Base-by-base conservation (phyloP, 495 filamentous ascomycete genomes). In the Penicillium bovifimosum region DNA sequence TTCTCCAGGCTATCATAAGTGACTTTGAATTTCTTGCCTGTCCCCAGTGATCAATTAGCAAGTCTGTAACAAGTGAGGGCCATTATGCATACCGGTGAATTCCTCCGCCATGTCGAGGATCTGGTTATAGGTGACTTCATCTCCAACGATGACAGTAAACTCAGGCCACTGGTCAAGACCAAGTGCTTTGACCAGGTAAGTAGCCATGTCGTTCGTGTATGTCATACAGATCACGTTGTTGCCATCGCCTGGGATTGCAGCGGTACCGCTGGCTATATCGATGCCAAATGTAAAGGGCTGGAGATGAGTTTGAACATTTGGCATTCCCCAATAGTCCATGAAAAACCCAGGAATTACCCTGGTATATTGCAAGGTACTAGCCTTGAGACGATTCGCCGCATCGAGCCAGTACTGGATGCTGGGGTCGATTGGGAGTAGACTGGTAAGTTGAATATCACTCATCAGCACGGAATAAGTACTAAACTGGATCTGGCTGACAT, bases 251-350 rank as follows among this genome's bases (percentile, higher is more conserved):
- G 78, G 79, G 33, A 83, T 80, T 7, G 67, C 75, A 9, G 79
- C 79, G 17, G 54, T 58, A 39, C 71, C 65, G 59, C 69, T 66
- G 1, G 61, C 32, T 3, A 81, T 71, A 55, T 82, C 73, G 13
- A 80, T 54, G 13, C 77, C 71, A 14, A 80, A 64, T 1, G 63
- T 62, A 7, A 63, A 61, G 2, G 70, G 75, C 6, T 60, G 49
- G 7, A 73, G 59, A 53, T 80, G 61, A 18, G 74, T 76, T 52
- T 61, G 54, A 39, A 75, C 54, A 28, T 65, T 46, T 16, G 76
- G 78, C 64, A 78, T 70, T 28, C 72, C 75, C 62, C 65, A 82
- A 58, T 80, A 81, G 56, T 84, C 78, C 63, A 80, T 72, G 54
- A 82, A 81, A 58, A 71, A 75, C 2, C 78, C 80, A 24, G 69